Evolutionary conservation across 805 yeast genomes (phyloP), one percentile per base, ranked within the genome.

Genomic region (Grigorovia transvaalensis): DNA sequence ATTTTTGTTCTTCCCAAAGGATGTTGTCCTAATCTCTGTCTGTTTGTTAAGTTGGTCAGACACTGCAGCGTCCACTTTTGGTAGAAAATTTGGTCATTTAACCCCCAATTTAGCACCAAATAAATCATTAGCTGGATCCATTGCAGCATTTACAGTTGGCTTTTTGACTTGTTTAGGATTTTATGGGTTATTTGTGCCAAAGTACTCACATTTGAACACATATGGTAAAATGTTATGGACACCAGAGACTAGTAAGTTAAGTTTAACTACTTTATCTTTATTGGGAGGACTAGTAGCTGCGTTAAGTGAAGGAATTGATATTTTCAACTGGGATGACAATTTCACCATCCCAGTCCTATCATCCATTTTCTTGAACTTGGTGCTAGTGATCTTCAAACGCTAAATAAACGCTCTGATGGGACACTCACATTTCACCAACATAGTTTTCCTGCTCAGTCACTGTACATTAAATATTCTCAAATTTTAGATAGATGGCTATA

Each of bases 11-110:
- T 84, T 81, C 60, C 82, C 91, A 13, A 88, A 88, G 69, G 99
- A 93, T 62, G 82, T 93, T 48, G 74, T 84, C 0, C 72, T 90
- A 29, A 75, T 88, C 72, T 75, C 95, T 20, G 81, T 89, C 2
- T 74, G 89, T 57, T 72, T 91, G 49, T 76, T 93, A 56, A 86
- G 96, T 63, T 93, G 98, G 98, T 89, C 96, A 5, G 99, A 93
- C 64, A 88, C 98, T 9, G 91, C 97, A 2, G 99, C 99, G 2
- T 88, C 96, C 2, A 88, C 96, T 0, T 70, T 90, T 62, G 99
- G 99, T 43, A 77, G 99, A 57, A 78, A 78, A 51, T 91, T 71
- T 66, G 98, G 98, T 9, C 77, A 85, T 60, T 75, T 84, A 56
- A 88, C 96, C 8, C 95, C 95, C 44, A 81, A 84, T 62, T 67